A percentile compares a stretch with the other conserved stretches of the same genome.
Conservation (phyloP, 2,329 filamentous ascomycete genomes). For the Diplodia scrobiculata region DNA sequence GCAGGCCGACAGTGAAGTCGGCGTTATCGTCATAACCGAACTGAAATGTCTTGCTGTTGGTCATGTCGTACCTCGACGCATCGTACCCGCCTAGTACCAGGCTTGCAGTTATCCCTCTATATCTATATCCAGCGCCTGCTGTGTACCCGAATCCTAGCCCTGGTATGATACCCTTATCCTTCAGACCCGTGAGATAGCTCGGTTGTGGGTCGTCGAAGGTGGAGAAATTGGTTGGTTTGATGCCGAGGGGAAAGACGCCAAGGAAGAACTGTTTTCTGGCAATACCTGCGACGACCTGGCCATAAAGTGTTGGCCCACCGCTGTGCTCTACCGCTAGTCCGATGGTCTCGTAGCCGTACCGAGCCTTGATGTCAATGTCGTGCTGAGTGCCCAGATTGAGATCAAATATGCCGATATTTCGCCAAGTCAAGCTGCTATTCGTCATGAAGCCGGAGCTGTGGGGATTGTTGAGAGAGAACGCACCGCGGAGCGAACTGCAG, state of each 20-base stretch:
- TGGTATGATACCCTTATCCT: neutral
- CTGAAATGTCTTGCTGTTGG: neutral
- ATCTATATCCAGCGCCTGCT: neutral
- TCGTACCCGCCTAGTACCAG: neutral
- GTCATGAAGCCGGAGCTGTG: neutral
- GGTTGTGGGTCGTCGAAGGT: neutral
- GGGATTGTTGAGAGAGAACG: neutral
- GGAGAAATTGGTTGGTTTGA: neutral
- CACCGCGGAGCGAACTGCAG: neutral
- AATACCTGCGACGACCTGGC: neutral
- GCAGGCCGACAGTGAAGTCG: neutral
- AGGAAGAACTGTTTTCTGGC: neutral
- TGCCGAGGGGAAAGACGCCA: neutral
- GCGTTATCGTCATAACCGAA: neutral
- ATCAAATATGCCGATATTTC: neutral
- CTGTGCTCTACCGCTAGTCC: neutral
- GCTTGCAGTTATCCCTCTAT: neutral
- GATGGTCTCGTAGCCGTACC: neutral
- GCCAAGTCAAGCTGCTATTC: neutral
- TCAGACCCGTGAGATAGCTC: neutral
- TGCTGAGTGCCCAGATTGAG: neutral
- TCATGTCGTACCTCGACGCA: neutral
- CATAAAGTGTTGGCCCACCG: neutral
- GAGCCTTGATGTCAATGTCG: neutral
- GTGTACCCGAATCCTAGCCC: neutral